Conservation (phyloP, 2,329 filamentous ascomycete species). For the Fusarium sp. region DNA sequence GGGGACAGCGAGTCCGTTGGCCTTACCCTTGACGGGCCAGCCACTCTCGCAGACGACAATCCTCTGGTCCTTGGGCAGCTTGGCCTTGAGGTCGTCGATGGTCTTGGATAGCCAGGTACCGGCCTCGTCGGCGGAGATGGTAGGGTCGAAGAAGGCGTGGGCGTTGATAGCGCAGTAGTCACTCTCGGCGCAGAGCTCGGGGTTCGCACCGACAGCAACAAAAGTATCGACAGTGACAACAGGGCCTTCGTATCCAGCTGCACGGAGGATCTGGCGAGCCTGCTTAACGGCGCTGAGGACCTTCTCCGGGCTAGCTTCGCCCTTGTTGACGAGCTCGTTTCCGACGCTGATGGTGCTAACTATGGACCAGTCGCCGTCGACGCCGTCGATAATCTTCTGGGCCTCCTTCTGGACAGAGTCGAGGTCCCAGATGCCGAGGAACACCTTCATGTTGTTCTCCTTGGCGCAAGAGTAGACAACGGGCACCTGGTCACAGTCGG, state of each 20-base stretch:
- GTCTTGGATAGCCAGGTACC: conserved; percentile 75
- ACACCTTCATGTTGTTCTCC: conserved; percentile 74
- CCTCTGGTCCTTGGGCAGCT: conserved; percentile 64
- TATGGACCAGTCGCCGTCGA: conserved; percentile 73
- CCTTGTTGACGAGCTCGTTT: conserved; percentile 82
- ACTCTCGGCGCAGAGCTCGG: conserved; percentile 76
- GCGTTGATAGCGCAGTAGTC: conserved; percentile 87
- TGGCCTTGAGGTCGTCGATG: conserved; percentile 58
- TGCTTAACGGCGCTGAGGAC: conserved; percentile 70
- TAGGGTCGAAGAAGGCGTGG: conserved; percentile 85
- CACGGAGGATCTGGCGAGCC: conserved; percentile 69
- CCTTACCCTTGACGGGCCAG: conserved; percentile 78
- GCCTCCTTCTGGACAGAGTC: conserved; percentile 67
- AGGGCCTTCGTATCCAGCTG: conserved; percentile 75
- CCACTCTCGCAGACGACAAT: conserved; percentile 85
- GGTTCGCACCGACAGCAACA: conserved; percentile 73
- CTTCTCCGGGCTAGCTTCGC: conserved; percentile 62
- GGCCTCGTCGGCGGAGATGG: conserved; percentile 68
- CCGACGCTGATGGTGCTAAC: conserved; percentile 82
- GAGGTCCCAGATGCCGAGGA: conserved; percentile 80
- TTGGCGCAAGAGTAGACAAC: conserved; percentile 73
- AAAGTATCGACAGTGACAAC: conserved; percentile 88
- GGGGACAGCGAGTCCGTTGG: conserved; percentile 78
- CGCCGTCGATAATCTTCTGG: conserved; percentile 69
- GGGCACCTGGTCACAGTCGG: conserved; percentile 80